These are phyloP conservation scores for Umbilicus rupestris DNA, from an alignment of 164 flowering plant species.

Conservation along the genomic window DNA sequence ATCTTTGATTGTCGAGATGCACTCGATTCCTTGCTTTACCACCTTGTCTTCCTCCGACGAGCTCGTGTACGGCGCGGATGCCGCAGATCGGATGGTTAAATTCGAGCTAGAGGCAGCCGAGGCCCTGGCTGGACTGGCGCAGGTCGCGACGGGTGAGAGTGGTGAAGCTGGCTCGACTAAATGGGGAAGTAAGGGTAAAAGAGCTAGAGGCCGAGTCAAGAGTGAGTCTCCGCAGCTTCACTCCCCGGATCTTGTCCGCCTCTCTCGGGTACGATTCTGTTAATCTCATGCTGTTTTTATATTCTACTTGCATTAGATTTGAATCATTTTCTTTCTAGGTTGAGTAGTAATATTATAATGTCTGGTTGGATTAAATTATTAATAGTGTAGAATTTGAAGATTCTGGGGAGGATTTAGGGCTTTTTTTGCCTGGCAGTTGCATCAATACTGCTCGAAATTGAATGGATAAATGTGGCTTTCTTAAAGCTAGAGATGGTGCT, in stretches of 20 bases:
- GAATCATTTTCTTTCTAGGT: conserved; percentile 16
- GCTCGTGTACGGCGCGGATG: too few relatives aligned
- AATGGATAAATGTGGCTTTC: too few relatives aligned
- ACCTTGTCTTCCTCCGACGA: not conserved
- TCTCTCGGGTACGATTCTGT: conserved; percentile 9
- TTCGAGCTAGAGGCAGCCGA: conserved; percentile 82
- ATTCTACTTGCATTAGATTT: too few relatives aligned
- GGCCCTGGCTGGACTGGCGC: conserved; percentile 54
- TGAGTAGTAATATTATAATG: too few relatives aligned
- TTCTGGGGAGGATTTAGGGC: not conserved
- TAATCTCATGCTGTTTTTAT: too few relatives aligned
- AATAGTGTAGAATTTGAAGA: too few relatives aligned
- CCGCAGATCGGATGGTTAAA: conserved; percentile 38
- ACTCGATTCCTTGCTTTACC: not conserved
- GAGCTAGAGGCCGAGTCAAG: conserved; percentile 35
- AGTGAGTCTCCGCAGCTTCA: conserved; percentile 26
- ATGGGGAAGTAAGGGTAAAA: conserved; percentile 39
- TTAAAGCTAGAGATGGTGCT: not conserved
- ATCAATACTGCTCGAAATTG: not conserved
- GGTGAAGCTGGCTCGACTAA: conserved; percentile 19
- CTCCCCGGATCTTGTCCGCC: conserved; percentile 14
- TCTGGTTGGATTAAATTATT: too few relatives aligned
- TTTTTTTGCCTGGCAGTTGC: not conserved
- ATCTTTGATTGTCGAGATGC: not conserved
- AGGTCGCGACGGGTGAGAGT: conserved; percentile 23